Evolutionary conservation across 75 land plant species (phyloP), one percentile per base, ranked within the genome.

Genomic region (Pseudotsuga menziesii): DNA sequence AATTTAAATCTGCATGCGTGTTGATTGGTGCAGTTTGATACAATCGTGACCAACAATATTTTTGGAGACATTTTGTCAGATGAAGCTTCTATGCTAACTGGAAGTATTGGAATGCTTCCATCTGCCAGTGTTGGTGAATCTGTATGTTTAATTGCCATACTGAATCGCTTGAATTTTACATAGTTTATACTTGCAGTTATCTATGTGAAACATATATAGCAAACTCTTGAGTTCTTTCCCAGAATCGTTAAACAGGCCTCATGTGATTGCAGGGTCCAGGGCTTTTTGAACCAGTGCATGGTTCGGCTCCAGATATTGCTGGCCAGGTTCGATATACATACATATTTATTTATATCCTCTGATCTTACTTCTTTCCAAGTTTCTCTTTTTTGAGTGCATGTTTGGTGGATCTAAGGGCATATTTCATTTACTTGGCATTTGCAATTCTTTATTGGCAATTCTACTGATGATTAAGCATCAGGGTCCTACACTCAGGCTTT

Each of bases 271-370:
- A 96, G 99, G 99, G 99, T 56, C 99, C 99, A 74, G 99, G 99
- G 44, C 84, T 96, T 69, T 96, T 94, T 84, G 99, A 96, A 81
- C 99, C 99, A 2, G 91, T 96, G 55, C 99, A 96, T 89, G 99
- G 99, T 73, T 96, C 99, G 60, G 99, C 99, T 75, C 99, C 99
- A 77, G 99, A 96, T 78, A 96, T 96, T 86, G 99, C 98, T 73
- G 99, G 99, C 61, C 91, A 94, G 95, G 99, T 96, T 75, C n/a
- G n/a, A n/a, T n/a, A n/a, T n/a, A n/a, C n/a, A n/a, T n/a, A n/a
- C n/a, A 44, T 59, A 56, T 62, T 29, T n/a, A 56, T 22, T 22
- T 61, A 57, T 48, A 48, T 48, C 54, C 54, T 48, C 12, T 5
- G 73, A 55, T 48, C 5, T 74, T 61, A 54, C 32, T 56, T 74